Evolutionary conservation across 257 asterid genomes (phyloP).

Genomic region (Scutellaria galericulata): DNA sequence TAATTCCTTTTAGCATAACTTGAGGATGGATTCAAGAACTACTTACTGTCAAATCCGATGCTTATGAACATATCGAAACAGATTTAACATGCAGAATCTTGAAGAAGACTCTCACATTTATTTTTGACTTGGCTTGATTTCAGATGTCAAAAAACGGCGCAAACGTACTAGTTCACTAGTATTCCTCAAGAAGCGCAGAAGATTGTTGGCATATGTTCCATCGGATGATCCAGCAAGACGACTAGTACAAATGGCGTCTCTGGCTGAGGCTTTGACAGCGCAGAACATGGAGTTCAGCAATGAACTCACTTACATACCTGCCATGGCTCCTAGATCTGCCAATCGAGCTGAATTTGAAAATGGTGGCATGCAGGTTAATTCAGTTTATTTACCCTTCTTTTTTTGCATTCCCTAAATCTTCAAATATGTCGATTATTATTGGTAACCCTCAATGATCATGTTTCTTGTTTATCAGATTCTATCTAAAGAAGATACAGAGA

Average conservation of each 20-base stretch:
- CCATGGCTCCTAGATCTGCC: conserved; percentile 77
- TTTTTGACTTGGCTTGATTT: conserved; percentile 15
- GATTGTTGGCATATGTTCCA: conserved; percentile 67
- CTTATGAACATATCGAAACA: neutral
- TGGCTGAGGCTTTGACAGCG: conserved; percentile 74
- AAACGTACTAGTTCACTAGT: conserved; percentile 59
- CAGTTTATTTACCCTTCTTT: conserved; percentile 8
- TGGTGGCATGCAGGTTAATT: conserved; percentile 88
- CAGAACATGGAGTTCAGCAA: conserved; percentile 67
- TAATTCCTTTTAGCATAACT: neutral
- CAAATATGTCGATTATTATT: neutral
- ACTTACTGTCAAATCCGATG: neutral
- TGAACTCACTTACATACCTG: conserved; percentile 69
- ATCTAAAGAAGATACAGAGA: conserved; percentile 68
- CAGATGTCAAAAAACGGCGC: conserved; percentile 71
- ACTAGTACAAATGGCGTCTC: conserved; percentile 70
- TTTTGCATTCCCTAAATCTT: too few species aligned
- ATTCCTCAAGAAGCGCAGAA: conserved; percentile 74
- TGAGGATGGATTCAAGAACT: conserved; percentile 14
- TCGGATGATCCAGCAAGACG: conserved; percentile 56
- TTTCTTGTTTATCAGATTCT: conserved; percentile 56
- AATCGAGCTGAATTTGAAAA: conserved; percentile 69
- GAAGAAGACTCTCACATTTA: neutral
- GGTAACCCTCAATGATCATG: neutral
- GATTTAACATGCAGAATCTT: neutral